Conservation (phyloP, 2,329 filamentous ascomycete species). For the Fusarium dlaminii region DNA sequence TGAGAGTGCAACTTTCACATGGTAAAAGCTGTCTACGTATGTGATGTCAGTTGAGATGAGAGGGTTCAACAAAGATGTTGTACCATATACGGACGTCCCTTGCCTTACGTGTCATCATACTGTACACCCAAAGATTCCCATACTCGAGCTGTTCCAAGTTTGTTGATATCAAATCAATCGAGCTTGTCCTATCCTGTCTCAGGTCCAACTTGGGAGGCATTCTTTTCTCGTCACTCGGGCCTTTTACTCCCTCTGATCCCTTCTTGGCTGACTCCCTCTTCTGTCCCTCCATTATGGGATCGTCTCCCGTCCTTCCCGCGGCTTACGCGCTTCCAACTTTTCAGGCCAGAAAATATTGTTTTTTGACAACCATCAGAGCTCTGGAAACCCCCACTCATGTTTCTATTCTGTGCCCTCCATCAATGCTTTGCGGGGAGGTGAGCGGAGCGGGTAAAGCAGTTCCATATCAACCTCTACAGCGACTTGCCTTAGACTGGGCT, state of each 20-base stretch:
- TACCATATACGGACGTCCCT: background rate
- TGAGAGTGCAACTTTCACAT: conserved; percentile 24
- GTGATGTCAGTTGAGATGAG: conserved; percentile 6
- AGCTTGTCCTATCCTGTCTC: conserved; percentile 14
- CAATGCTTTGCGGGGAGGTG: conserved; percentile 1
- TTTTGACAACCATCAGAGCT: conserved; percentile 1
- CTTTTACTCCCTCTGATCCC: conserved; percentile 4
- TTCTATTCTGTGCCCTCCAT: background rate
- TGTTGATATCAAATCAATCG: conserved; percentile 24
- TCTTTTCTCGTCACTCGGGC: conserved; percentile 19
- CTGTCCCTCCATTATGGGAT: conserved; percentile 18
- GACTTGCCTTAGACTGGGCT: background rate
- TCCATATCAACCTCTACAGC: conserved; percentile 17
- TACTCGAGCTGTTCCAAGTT: conserved; percentile 18
- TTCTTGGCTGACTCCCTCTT: conserved; percentile 4
- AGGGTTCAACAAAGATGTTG: conserved; percentile 3
- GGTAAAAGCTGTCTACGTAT: background rate
- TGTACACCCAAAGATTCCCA: background rate
- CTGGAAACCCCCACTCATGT: conserved; percentile 5
- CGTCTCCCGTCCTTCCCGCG: conserved; percentile 9
- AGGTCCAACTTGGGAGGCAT: background rate
- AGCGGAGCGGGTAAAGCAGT: conserved; percentile 15
- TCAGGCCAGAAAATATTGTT: background rate
- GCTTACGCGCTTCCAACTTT: conserved; percentile 36
- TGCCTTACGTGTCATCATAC: background rate